Base-by-base conservation (phyloP, 139 green algal genomes). In the Edaphochlamys debaryana region DNA sequence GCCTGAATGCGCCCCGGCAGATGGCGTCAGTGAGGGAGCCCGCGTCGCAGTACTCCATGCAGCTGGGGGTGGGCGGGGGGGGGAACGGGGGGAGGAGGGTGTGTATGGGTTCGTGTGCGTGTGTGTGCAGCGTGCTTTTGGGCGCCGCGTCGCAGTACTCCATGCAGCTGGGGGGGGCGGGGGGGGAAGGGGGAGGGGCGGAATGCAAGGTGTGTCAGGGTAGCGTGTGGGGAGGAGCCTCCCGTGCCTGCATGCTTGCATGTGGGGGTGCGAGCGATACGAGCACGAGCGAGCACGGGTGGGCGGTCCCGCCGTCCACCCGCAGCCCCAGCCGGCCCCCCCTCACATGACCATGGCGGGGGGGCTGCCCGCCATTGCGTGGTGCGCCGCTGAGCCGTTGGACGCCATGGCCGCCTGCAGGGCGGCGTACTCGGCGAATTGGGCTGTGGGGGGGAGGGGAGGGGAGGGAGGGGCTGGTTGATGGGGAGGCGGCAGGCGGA, bases 1-100 rank as follows among this genome's bases (percentile, higher is more conserved):
- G 32, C 22, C 85, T 52, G 63, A 89, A 89, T 38, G 70, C 69
- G 40, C 85, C 78, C 5, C 71, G 37, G 25, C 52, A 52, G 85
- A 89, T 89, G 52, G 85, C 85, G 13, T 89, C 79, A 17, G 79
- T 62, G 50, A 89, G 64, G 7, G 64, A 79, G 50, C 85, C 85
- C 58, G 73, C 63, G 71, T 89, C 85, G 45, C 77, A 89, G 48
- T 84, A 74, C 85, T 89, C 85, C 85, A 89, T 89, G 78, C 79
- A 66, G 62, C 82, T 88, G 60, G 6, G 40, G 17, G 30, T 1
- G 58, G 4, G 29, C 0, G 45, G 30, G 42, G 7, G 30, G 45
- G 2, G 13, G 36, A 19, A 15, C 22, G 17, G 36, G 66, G 36
- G 4, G 36, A 8, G 4, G 15, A 32, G 36, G 13, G 20, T 70